Base-by-base conservation (phyloP, 108 stramenopile species). In the Epithemia pelagica region DNA sequence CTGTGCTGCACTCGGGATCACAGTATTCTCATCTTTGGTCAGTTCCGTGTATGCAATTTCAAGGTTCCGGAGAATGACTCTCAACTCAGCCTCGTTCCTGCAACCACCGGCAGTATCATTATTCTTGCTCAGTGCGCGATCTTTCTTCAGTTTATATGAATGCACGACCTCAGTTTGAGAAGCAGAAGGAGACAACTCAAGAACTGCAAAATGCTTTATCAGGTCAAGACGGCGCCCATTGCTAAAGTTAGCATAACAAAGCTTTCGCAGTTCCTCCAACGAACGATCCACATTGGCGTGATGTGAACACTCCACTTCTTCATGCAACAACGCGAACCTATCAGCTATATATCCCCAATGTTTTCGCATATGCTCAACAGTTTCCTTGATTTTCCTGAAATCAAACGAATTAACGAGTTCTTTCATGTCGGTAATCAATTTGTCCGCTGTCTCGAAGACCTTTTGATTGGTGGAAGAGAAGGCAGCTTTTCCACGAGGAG, bases 171-270 rank as follows among this genome's bases (percentile, higher is more conserved):
- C 80, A 28, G 56, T 26, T 61, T 69, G 26, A 24, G 71, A 54
- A 29, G 84, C 69, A 51, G 78, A 80, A 51, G 84, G 84, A 53
- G 32, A 28, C 18, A 85, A 59, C 7, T 74, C 78, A 1, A 82
- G 78, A 18, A 71, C 52, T 28, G 66, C 76, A 72, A 60, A 85
- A 46, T 71, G 69, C 52, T 75, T 79, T 1, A 85, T 66, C 21
- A 72, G 72, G 29, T 68, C 26, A 8, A 82, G 72, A 32, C 78
- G 68, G 19, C 84, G 72, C 0, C 79, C 81, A 58, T 24, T 58
- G 26, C 62, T 64, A 52, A 79, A 85, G 58, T 80, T 51, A 46
- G 71, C 54, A 51, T 58, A 68, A 55, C 78, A 76, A 18, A 80
- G 30, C 10, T 62, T 51, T 5, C 53, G 32, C 28, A 85, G 73